Evolutionary conservation across 164 flowering plant species (phyloP).

Genomic region (Houttuynia cordata): DNA sequence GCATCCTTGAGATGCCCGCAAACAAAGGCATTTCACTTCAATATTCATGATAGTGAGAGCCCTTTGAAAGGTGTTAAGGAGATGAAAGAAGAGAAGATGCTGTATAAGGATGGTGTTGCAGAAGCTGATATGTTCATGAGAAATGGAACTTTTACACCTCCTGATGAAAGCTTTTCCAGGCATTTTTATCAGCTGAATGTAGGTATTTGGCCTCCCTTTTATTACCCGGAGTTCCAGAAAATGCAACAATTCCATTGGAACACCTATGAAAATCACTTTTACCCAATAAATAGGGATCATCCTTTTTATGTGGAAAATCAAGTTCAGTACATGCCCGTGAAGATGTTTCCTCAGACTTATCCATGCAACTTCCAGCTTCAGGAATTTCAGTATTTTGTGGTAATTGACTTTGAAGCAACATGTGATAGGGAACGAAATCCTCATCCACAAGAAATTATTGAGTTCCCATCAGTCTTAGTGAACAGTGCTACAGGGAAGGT

Average conservation of each 20-base stretch:
- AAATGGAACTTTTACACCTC: slow-evolving; percentile 26
- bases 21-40: slow-evolving; percentile 28
- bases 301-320: slow-evolving; percentile 29
- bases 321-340: slow-evolving; percentile 36
- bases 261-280: slow-evolving; percentile 28
- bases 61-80: slow-evolving; percentile 24
- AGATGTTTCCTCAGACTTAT: slow-evolving; percentile 34
- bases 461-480: slow-evolving; percentile 92
- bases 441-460: slow-evolving; percentile 91
- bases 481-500: slow-evolving; percentile 71
- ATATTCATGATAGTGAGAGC: slow-evolving; percentile 23
- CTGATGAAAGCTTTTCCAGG: slow-evolving; percentile 23
- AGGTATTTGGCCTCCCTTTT: slow-evolving; percentile 25
- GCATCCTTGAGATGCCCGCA: slow-evolving; percentile 54
- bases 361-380: slow-evolving; percentile 39
- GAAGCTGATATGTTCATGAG: slow-evolving; percentile 18
- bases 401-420: slow-evolving; percentile 96
- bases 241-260: slow-evolving; percentile 34
- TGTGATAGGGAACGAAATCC: slow-evolving; percentile 79
- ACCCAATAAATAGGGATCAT: slow-evolving; percentile 23
- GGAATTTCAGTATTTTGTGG: slow-evolving; percentile 92
- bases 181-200: slow-evolving; percentile 31
- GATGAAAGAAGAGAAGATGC: slow-evolving; percentile 25
- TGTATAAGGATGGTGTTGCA: slow-evolving; percentile 20
- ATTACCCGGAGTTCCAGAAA: slow-evolving; percentile 34